These are phyloP conservation scores for Phytopythium mirpurense DNA, from an alignment of 352 stramenopile genomes.

Conservation along the genomic window DNA sequence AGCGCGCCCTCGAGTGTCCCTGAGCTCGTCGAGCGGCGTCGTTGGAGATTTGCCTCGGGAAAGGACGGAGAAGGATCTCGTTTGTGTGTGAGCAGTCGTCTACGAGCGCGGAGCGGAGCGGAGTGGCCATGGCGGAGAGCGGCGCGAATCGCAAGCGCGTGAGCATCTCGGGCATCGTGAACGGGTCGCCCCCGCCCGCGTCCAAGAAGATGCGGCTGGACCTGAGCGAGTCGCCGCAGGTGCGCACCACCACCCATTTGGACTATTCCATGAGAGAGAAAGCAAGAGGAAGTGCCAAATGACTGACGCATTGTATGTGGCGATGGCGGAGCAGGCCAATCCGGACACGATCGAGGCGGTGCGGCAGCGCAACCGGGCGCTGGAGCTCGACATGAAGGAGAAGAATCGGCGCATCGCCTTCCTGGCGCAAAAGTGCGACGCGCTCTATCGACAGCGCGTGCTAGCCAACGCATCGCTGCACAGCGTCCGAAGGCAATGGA, in stretches of 20 bases:
- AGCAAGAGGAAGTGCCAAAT: not conserved
- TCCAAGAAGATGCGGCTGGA: slow-evolving; percentile 71
- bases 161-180: slow-evolving; percentile 6
- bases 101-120: not conserved
- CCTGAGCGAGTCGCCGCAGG: slow-evolving; percentile 46
- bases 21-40: no score
- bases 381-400: slow-evolving; percentile 72
- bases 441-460: slow-evolving; percentile 50
- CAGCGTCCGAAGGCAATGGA: slow-evolving; percentile 56
- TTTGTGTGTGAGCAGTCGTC: not conserved
- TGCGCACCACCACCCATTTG: no score
- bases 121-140: slow-evolving; percentile 25
- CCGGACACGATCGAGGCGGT: slow-evolving; percentile 74
- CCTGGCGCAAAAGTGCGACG: slow-evolving; percentile 59
- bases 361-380: slow-evolving; percentile 62
- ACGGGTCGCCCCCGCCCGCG: slow-evolving; percentile 5
- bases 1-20: no score
- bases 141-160: slow-evolving; percentile 23
- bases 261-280: no score
- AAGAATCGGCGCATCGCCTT: slow-evolving; percentile 80
- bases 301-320: not conserved
- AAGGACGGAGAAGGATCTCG: not conserved
- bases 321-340: slow-evolving; percentile 38
- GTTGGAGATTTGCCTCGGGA: no score
- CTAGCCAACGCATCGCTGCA: slow-evolving; percentile 45